Base-by-base conservation (phyloP, 305 asterid species). In the Galium porrigens region DNA sequence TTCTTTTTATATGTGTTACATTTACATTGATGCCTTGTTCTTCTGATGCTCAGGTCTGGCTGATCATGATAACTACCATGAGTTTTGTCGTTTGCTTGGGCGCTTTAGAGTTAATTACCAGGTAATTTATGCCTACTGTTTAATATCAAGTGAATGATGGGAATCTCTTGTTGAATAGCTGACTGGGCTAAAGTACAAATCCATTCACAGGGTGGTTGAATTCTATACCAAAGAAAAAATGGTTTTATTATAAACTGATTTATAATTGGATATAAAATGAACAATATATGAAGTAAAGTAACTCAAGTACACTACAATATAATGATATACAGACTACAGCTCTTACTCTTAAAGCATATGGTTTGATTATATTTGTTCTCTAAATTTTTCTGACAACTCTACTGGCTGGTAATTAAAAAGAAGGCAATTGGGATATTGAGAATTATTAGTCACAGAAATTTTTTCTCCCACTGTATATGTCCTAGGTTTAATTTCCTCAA, bases 61-160 rank as follows among this genome's bases (percentile, higher is more conserved):
- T 56, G 88, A 83, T 79, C 97, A 89, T 77, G 97, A 94, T 74
- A 89, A 94, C 80, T 94, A 94, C 86, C 99, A 94, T 78, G 99
- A 86, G 82, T 94, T 87, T 67, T 94, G 99, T 76, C 99, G 99
- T 66, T 92, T 94, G 76, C 96, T 94, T 81, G 99, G 99, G 81
- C 92, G 97, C 69, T 94, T 94, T 84, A 84, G 90, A 84, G 70
- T 87, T 73, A 89, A 86, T 76, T 94, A 89, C 81, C 99, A 94
- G 99, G 99, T 86, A 80, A 37, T 44, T 54, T 60, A 14, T 59
- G 51, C 17, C 54, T 56, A 62, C n/a, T 20, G 12, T 63, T 15
- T 70, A 59, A 52, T 58, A 39, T 63, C 66, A 56, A 71, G 25
- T 44, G 39, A 7, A 57, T 58, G 41, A 30, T 58, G 42, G 37